Evolutionary conservation across 2,329 filamentous ascomycete species (phyloP), one percentile per base, ranked within the genome.

Genomic region (Calonectria pseudoreteaudii): DNA sequence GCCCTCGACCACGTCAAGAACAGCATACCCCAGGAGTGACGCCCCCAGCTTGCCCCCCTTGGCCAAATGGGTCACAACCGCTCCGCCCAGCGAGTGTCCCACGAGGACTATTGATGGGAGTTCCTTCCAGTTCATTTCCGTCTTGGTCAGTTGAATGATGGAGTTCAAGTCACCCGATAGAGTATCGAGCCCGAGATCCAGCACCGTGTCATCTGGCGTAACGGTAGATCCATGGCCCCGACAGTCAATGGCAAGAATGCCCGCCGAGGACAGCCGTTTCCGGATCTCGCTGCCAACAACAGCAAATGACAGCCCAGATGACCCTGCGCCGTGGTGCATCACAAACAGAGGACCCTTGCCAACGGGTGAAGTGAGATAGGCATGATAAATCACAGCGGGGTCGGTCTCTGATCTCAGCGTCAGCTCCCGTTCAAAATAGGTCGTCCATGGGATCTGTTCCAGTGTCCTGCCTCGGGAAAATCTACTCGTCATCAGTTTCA

Each of bases 1-100:
- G 14, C 97, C 94, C 85, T 99, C 97, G 34, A 99, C 97, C 6
- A 99, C 95, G 84, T 99, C 97, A 20, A 99, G 88, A 10, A 98
- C 96, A 4, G 93, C 94, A 84, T 96, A 98, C 26, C 95, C 97
- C 20, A 98, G 87, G 1, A 98, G 83, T 31, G 92, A 90, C 47
- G 86, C 83, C 1, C 93, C 94, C 44, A 98, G 86, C 49, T 88
- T 86, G 1, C 91, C 91, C 23, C 89, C 89, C 80, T 90, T 92
- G 16, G 96, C 95, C 70, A 97, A 88, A 80, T 98, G 92, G 0
- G 95, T 97, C 11, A 98, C 92, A 0, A 98, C 94, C 9, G 96
- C 96, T 18, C 97, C 97, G 68, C 97, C 97, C 3, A 98, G 91
- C 49, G 95, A 98, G 85, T 99, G 97, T 34, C 97, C 97, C 10